Evolutionary conservation across 352 stramenopile species (phyloP).

Genomic region (Phytophthora pini): DNA sequence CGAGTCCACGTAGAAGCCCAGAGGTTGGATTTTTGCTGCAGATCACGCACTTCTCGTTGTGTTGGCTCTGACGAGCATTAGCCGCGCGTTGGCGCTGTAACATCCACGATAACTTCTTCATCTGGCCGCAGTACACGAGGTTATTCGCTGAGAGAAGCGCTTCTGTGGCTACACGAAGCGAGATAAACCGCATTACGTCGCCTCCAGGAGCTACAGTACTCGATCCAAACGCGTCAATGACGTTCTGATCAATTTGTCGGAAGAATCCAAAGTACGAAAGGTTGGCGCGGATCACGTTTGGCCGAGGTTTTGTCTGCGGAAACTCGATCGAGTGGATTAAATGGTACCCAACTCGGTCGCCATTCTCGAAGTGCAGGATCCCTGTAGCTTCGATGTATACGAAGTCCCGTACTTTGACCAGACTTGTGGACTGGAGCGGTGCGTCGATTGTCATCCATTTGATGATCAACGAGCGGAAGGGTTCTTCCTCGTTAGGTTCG

Average conservation of each 20-base stretch:
- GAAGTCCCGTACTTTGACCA: conserved; percentile 38
- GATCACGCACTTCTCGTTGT: conserved; percentile 28
- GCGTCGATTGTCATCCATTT: conserved; percentile 43
- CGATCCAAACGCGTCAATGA: conserved; percentile 39
- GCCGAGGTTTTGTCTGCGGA: conserved; percentile 36
- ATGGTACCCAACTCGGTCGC: conserved; percentile 42
- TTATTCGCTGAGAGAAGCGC: conserved; percentile 35
- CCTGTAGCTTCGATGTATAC: conserved; percentile 46
- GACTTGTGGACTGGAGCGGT: conserved; percentile 21
- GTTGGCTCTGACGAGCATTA: conserved; percentile 10
- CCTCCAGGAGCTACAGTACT: conserved; percentile 32
- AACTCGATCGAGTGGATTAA: conserved; percentile 50
- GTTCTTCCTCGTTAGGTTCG: conserved; percentile 35
- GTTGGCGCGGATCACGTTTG: conserved; percentile 35
- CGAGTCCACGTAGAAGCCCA: conserved; percentile 18
- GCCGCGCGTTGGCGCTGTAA: conserved; percentile 13
- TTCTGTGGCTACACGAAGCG: conserved; percentile 32
- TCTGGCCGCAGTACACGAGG: conserved; percentile 52
- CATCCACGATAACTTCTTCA: conserved; percentile 65
- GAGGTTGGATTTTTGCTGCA: conserved; percentile 33
- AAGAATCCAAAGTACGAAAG: conserved; percentile 51
- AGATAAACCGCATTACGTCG: conserved; percentile 38
- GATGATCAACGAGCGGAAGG: conserved; percentile 38
- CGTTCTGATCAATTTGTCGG: conserved; percentile 43
- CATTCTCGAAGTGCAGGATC: conserved; percentile 18